Conservation (phyloP, 164 flowering plant species). For the Brasenia schreberi region DNA sequence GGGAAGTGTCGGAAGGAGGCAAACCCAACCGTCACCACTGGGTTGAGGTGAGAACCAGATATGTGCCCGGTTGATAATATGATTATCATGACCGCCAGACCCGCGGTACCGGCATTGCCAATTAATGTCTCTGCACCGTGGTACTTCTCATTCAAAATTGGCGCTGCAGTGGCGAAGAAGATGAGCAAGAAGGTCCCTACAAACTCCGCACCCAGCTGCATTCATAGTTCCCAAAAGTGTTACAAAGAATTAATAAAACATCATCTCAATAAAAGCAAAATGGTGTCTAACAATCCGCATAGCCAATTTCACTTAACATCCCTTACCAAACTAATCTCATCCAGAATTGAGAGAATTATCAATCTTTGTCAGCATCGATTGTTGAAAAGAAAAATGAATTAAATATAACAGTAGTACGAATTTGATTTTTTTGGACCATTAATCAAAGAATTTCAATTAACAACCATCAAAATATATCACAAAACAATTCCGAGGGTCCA, state of each 20-base stretch:
- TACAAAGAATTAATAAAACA: background rate
- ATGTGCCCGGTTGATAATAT: conserved; percentile 81
- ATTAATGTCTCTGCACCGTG: conserved; percentile 47
- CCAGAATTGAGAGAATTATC: background rate
- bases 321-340: background rate
- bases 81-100: conserved; percentile 71
- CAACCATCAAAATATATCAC: too few relatives aligned
- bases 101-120: conserved; percentile 76
- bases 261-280: too few relatives aligned
- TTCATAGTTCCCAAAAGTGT: background rate
- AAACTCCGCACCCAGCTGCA: conserved; percentile 75
- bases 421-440: too few relatives aligned
- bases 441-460: too few relatives aligned
- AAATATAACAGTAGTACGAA: too few relatives aligned
- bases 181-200: conserved; percentile 83
- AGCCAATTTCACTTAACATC: background rate
- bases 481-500: too few relatives aligned
- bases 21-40: conserved; percentile 69
- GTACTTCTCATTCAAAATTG: conserved; percentile 78
- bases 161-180: conserved; percentile 65
- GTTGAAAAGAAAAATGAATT: too few relatives aligned
- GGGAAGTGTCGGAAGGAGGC: conserved; percentile 78
- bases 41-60: conserved; percentile 86
- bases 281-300: too few relatives aligned
- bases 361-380: too few relatives aligned